Evolutionary conservation across 768 basidiomycete genomes (phyloP), one percentile per base, ranked within the genome.

Genomic region (Mycena olivaceomarginata): DNA sequence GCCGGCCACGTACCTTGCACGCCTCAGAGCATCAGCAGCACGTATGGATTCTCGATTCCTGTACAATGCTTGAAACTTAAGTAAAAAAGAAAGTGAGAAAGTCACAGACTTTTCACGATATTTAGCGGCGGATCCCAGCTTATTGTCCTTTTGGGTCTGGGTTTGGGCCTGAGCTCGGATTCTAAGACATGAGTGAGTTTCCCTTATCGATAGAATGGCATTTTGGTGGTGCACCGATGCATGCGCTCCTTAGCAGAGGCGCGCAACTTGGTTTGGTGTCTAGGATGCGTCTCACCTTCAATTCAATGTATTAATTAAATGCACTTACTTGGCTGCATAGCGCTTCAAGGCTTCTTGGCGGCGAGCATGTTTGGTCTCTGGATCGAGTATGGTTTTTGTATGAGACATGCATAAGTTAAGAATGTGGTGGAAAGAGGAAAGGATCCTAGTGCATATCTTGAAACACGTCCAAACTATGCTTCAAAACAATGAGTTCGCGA

Each of bases 311-410:
- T 25, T 25, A 25, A 25, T 25, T 25, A 25, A 25, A 25, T 25
- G 25, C 25, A 51, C 41, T 7, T 31, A 70, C 57, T 70, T 70
- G 5, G 11, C 56, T 22, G 68, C 56, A 18, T 70, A 70, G 4
- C 68, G 68, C 22, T 25, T 5, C 0, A 70, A 41, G 31, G 56
- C 20, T 12, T 41, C 40, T 20, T 70, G 56, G 12, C 68, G 68
- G 9, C 68, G 68, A 12, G 13, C 56, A 2, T 0, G 13, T 20
- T 60, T 59, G 22, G 43, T 45, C 4, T 22, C 56, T 1, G 22
- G 7, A 70, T 70, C 68, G 25, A 25, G 25, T 25, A 25, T 25
- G 25, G 25, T 25, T 45, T 45, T 45, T 10, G 43, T 10, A 13
- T 1, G 13, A 45, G 43, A 45, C 43, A 45, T 45, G 25, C 43